Conservation (phyloP, 2,329 filamentous ascomycete species). For the Dactylellina haptotyla region DNA sequence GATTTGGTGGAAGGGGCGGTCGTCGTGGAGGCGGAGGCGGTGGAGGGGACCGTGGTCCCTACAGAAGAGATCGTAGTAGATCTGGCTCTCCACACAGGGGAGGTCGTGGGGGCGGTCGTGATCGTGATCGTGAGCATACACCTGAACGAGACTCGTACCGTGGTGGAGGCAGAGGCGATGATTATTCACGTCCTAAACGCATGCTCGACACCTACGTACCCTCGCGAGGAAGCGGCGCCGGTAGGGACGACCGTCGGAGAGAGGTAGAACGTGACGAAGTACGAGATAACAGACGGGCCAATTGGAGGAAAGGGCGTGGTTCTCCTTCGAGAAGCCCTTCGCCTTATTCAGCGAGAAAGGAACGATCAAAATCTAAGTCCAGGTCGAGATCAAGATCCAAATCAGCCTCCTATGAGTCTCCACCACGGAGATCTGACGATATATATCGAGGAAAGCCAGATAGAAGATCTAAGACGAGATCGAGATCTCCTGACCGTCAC, state of each 20-base stretch:
- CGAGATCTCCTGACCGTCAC: slow-evolving; percentile 41
- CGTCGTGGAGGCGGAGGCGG: slow-evolving; percentile 62
- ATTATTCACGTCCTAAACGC: slow-evolving; percentile 59
- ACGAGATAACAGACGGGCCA: slow-evolving; percentile 52
- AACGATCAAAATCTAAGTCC: slow-evolving; percentile 30
- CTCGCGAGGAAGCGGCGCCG: slow-evolving; percentile 58
- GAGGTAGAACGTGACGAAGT: slow-evolving; percentile 59
- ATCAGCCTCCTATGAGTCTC: slow-evolving; percentile 56
- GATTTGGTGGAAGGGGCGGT: slow-evolving; percentile 61
- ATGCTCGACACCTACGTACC: slow-evolving; percentile 59
- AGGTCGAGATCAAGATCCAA: slow-evolving; percentile 59
- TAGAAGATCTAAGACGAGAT: slow-evolving; percentile 58
- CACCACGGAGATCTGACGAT: slow-evolving; percentile 59
- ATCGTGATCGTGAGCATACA: slow-evolving; percentile 59
- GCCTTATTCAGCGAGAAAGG: slow-evolving; percentile 27
- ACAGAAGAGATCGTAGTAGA: slow-evolving; percentile 62
- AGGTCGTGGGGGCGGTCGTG: slow-evolving; percentile 62
- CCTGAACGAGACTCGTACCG: slow-evolving; percentile 59
- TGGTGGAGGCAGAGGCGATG: slow-evolving; percentile 63
- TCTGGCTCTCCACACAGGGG: slow-evolving; percentile 63
- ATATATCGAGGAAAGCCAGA: slow-evolving; percentile 56
- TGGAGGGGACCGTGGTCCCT: slow-evolving; percentile 58
- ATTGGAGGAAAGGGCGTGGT: slow-evolving; percentile 57
- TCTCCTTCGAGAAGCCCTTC: slow-evolving; percentile 58
- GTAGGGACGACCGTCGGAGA: slow-evolving; percentile 55